These are phyloP conservation scores for Wickerhamiella sergipiensis DNA, from an alignment of 805 yeast species.

Conservation along the genomic window DNA sequence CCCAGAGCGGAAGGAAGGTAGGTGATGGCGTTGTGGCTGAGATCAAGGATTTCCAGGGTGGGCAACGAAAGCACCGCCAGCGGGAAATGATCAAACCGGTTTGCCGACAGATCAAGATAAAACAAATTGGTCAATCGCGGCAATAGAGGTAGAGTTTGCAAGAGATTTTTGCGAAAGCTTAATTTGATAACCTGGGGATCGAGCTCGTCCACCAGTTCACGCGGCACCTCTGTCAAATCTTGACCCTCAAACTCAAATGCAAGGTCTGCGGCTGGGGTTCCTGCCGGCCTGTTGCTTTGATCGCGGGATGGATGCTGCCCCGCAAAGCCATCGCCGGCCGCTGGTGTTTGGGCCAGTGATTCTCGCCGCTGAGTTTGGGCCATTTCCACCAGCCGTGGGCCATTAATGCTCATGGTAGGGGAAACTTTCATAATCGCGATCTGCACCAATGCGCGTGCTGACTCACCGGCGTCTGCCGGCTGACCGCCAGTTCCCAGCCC, in stretches of 20 bases:
- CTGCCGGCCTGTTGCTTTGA: neutral
- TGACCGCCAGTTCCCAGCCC: too few relatives aligned
- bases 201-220: conserved; percentile 4
- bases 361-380: conserved; percentile 1
- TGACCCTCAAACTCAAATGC: conserved; percentile 7
- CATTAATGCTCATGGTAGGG: neutral
- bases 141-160: conserved; percentile 37
- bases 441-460: neutral
- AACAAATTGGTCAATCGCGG: conserved; percentile 30
- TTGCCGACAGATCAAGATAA: conserved; percentile 54
- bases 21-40: conserved; percentile 43
- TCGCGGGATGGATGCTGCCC: neutral
- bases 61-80: conserved; percentile 23
- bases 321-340: neutral
- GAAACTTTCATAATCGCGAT: neutral
- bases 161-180: conserved; percentile 38
- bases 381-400: neutral
- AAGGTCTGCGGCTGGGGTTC: neutral
- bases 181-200: conserved; percentile 24
- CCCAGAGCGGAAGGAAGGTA: conserved; percentile 34
- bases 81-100: conserved; percentile 43
- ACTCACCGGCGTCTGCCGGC: neutral
- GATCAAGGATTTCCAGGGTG: conserved; percentile 49
- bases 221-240: conserved; percentile 4
- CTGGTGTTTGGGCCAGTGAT: neutral